Evolutionary conservation across 2,329 filamentous ascomycete species (phyloP).

Genomic region (Monosporascus sp.): DNA sequence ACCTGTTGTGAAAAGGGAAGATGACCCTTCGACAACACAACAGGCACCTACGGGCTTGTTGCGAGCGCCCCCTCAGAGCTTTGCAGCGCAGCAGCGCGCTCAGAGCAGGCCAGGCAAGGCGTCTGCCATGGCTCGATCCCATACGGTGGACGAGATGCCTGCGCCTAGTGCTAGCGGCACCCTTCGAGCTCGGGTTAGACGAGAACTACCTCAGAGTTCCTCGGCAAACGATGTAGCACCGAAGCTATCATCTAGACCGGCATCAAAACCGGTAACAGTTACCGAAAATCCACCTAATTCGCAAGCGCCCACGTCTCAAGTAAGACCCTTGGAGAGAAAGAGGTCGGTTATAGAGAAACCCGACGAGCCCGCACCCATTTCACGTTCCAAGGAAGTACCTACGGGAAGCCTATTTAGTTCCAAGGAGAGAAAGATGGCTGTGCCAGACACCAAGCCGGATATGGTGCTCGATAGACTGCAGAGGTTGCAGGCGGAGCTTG

Average conservation of each 20-base stretch:
- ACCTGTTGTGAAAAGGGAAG: conserved; percentile 26
- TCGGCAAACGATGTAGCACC: conserved; percentile 17
- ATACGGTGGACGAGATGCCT: conserved; percentile 27
- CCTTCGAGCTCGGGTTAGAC: conserved; percentile 23
- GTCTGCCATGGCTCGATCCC: conserved; percentile 22
- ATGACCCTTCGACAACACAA: conserved; percentile 29
- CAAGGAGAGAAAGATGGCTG: conserved; percentile 43
- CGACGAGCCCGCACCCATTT: conserved; percentile 7
- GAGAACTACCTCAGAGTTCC: conserved; percentile 22
- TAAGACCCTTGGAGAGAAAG: conserved; percentile 6
- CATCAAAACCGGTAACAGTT: conserved; percentile 8
- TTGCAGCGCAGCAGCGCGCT: conserved; percentile 60
- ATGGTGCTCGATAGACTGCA: conserved; percentile 51
- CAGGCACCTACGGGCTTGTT: conserved; percentile 39
- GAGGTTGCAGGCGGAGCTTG: conserved; percentile 55
- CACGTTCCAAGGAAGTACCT: conserved; percentile 22
- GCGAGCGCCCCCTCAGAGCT: conserved; percentile 56
- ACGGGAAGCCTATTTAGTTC: conserved; percentile 52
- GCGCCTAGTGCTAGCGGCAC: conserved; percentile 24
- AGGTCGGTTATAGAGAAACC: conserved; percentile 3
- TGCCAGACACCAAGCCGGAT: conserved; percentile 54
- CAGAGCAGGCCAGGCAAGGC: conserved; percentile 42
- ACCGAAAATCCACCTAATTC: conserved; percentile 4
- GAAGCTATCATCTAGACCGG: conserved; percentile 10
- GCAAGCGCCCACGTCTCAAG: conserved; percentile 2